These are phyloP conservation scores for Rubia tinctorum DNA, from an alignment of 305 asterid species.

Conservation along the genomic window DNA sequence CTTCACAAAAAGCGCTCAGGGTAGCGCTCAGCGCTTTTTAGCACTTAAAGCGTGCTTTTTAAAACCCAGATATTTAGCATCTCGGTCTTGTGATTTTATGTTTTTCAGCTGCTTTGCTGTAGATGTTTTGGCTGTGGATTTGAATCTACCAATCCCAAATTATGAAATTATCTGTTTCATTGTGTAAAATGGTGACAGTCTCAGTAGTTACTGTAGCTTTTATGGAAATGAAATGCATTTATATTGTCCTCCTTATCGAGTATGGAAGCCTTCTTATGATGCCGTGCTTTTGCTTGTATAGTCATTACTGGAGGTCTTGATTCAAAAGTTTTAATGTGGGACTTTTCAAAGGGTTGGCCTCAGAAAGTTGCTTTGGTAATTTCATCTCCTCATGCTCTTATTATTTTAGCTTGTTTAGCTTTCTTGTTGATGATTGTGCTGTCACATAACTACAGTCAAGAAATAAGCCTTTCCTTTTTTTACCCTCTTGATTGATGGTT, in stretches of 20 bases:
- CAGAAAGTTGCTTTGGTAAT: slow-evolving; percentile 68
- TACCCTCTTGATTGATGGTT: neutral
- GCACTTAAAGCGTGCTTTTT: too few species aligned
- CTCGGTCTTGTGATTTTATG: neutral
- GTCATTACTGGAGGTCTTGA: slow-evolving; percentile 98
- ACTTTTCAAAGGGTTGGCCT: slow-evolving; percentile 88
- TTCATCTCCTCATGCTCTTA: slow-evolving; percentile 18
- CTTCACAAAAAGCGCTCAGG: too few species aligned
- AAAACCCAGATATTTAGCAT: neutral
- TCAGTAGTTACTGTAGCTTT: neutral
- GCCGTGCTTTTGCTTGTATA: slow-evolving; percentile 26
- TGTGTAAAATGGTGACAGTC: neutral
- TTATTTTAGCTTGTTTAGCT: slow-evolving; percentile 3
- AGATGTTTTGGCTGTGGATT: neutral
- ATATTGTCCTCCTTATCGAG: neutral
- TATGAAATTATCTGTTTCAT: neutral
- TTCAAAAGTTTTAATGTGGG: slow-evolving; percentile 87
- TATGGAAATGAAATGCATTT: neutral
- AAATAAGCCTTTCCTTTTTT: neutral
- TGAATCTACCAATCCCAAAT: neutral
- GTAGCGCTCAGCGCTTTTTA: too few species aligned
- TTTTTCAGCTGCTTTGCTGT: neutral
- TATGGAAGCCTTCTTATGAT: neutral
- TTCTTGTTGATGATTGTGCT: neutral
- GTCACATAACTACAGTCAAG: neutral